Conservation (phyloP, 148 eudicot genomes). For the Chenopodium berlandieri region DNA sequence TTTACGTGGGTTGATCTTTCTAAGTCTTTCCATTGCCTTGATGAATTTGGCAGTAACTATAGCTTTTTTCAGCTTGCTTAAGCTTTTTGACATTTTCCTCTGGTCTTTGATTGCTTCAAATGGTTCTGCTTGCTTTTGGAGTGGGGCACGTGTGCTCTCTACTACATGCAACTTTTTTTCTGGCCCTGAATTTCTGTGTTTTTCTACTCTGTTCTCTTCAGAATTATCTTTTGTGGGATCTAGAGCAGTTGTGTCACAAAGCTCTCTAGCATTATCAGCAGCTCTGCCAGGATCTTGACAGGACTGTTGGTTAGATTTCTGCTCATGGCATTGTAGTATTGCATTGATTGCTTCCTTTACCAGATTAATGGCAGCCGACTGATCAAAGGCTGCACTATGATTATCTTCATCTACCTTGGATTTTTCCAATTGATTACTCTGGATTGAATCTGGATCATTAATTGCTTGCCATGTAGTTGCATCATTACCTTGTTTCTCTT, state of each 20-base stretch:
- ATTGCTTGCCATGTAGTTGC: constrained; percentile 12
- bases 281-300: constrained; percentile 8
- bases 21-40: constrained; percentile 69
- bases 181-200: constrained; percentile 22
- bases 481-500: constrained; percentile 30
- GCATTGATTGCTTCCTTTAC: constrained; percentile 42
- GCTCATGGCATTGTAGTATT: constrained; percentile 33
- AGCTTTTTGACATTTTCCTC: constrained; percentile 49
- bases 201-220: constrained; percentile 7
- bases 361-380: constrained; percentile 38
- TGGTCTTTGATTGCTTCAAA: constrained; percentile 29
- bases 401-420: constrained; percentile 17
- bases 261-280: background rate
- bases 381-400: constrained; percentile 24
- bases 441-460: constrained; percentile 18
- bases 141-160: constrained; percentile 13
- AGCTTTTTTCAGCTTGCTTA: constrained; percentile 64
- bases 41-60: constrained; percentile 63
- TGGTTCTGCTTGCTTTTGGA: constrained; percentile 26
- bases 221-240: constrained; percentile 11
- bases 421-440: constrained; percentile 1
- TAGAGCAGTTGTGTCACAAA: constrained; percentile 4
- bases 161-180: constrained; percentile 16
- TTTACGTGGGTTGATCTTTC: constrained; percentile 48
- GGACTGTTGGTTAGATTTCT: constrained; percentile 19